Base-by-base conservation (phyloP, 805 yeast species). In the Candida glaebosa region DNA sequence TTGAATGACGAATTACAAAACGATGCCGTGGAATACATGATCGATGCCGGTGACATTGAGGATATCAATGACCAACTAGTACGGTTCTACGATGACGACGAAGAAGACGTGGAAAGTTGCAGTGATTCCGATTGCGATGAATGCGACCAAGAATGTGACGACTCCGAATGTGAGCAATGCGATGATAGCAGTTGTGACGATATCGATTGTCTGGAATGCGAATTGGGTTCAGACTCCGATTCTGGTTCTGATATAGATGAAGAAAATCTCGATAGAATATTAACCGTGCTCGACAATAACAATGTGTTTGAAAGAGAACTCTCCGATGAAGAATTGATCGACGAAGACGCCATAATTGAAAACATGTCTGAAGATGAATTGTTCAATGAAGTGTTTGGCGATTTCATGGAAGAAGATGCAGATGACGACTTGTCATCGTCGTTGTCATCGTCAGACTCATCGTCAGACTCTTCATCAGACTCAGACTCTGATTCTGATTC, bases 1-100 rank as follows among this genome's bases (percentile, higher is more conserved):
- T 45, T 63, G 50, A 64, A 65, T 46, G 71, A 67, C 24, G 68
- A 60, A 38, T 56, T 67, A 37, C 66, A 61, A 46, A 57, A 58
- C 32, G 63, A 50, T 31, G 56, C 52, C 35, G 32, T 57, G 38
- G 58, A 57, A 15, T 57, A 50, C 36, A 42, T 56, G 18, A 60
- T 56, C 20, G 47, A 50, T n/a, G 53, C 51, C n/a, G 61, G 60
- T 35, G 45, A 45, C 41, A 54, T 58, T 15, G 34, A 42, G 39
- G 62, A 61, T 44, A 48, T 60, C 40, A 62, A 67, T 47, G 61
- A 64, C 39, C 65, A 62, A 37, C 42, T 57, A 26, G 50, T 59
- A 43, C 51, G 50, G 44, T 57, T 47, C 37, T 59, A 56, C 34
- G 70, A 62, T 33, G 45, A 45, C 8, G 56, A 56, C 44, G 48